Conservation (phyloP, 768 basidiomycete species). For the Phaeotremella fagi region DNA sequence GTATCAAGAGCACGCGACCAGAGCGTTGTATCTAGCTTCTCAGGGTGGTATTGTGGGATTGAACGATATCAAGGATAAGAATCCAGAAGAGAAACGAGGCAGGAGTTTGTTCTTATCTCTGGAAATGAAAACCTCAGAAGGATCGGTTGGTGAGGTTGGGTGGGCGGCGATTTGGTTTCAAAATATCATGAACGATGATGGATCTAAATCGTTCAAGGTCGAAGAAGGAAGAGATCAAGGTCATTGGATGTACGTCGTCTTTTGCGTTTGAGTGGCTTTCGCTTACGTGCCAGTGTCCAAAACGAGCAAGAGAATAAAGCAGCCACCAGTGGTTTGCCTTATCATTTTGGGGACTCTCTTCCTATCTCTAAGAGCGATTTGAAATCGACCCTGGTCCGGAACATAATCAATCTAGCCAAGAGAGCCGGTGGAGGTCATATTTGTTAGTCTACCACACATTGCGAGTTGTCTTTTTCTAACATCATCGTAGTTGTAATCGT, state of each 20-base stretch:
- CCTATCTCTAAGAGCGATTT: slow-evolving; percentile 20
- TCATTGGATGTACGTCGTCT: slow-evolving; percentile 38
- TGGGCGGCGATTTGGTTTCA: slow-evolving; percentile 43
- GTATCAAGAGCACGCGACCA: slow-evolving; percentile 39
- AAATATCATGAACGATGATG: neutral
- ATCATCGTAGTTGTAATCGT: too few relatives aligned
- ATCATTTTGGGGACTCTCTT: slow-evolving; percentile 32
- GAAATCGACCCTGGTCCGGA: slow-evolving; percentile 12
- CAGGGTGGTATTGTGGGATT: slow-evolving; percentile 22
- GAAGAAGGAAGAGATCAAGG: slow-evolving; percentile 35
- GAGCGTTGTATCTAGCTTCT: slow-evolving; percentile 31
- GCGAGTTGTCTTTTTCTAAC: too few relatives aligned
- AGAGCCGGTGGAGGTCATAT: slow-evolving; percentile 32
- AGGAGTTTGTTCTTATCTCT: slow-evolving; percentile 37
- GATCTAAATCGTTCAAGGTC: slow-evolving; percentile 1
- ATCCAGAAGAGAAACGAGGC: slow-evolving; percentile 9
- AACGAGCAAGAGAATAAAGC: slow-evolving; percentile 21
- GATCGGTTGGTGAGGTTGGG: slow-evolving; percentile 36
- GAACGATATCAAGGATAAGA: neutral
- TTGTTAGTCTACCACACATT: slow-evolving; percentile 39
- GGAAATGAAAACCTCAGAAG: slow-evolving; percentile 27
- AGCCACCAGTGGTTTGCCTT: slow-evolving; percentile 24
- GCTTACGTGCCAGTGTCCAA: too few relatives aligned
- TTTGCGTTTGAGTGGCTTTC: too few relatives aligned
- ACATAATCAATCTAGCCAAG: slow-evolving; percentile 24